These are phyloP conservation scores for Colletotrichum navitas DNA, from an alignment of 2,329 filamentous ascomycete genomes.

Conservation along the genomic window DNA sequence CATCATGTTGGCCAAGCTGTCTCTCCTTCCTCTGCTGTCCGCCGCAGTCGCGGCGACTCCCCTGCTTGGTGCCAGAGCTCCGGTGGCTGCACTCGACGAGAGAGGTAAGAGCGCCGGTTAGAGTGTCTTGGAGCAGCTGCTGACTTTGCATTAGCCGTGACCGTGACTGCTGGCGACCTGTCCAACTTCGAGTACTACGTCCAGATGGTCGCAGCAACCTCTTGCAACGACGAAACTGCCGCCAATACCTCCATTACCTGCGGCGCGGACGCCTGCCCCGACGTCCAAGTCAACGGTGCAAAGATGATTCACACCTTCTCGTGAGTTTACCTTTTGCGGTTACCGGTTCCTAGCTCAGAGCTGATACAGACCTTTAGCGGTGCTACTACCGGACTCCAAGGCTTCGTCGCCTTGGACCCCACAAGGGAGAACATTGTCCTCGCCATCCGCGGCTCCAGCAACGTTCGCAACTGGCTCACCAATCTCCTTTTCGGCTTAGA, in stretches of 20 bases:
- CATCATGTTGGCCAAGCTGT: constrained; percentile 43
- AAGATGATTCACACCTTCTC: constrained; percentile 58
- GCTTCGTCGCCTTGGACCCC: constrained; percentile 65
- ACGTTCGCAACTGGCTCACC: constrained; percentile 72
- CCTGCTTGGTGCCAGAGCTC: constrained; percentile 22
- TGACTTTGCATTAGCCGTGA: constrained; percentile 22
- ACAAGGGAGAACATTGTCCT: constrained; percentile 67
- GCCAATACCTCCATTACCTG: constrained; percentile 59
- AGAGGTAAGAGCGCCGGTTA: constrained; percentile 49
- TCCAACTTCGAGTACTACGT: constrained; percentile 61
- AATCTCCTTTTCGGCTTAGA: constrained; percentile 57
- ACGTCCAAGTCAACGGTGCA: constrained; percentile 57
- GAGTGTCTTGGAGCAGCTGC: background rate
- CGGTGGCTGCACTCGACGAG: constrained; percentile 45
- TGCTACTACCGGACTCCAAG: constrained; percentile 58
- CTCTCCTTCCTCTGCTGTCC: constrained; percentile 40
- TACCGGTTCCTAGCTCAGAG: constrained; percentile 28
- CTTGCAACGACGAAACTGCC: constrained; percentile 63
- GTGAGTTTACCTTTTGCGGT: constrained; percentile 22
- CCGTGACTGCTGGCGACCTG: constrained; percentile 51
- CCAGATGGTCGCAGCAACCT: constrained; percentile 61
- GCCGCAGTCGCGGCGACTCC: constrained; percentile 40
- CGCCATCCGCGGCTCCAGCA: constrained; percentile 69
- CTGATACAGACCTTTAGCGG: constrained; percentile 50
- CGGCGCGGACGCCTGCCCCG: constrained; percentile 57